These are phyloP conservation scores for Apiotrichum brassicae DNA, from an alignment of 1,284 basidiomycete species.

Conservation along the genomic window DNA sequence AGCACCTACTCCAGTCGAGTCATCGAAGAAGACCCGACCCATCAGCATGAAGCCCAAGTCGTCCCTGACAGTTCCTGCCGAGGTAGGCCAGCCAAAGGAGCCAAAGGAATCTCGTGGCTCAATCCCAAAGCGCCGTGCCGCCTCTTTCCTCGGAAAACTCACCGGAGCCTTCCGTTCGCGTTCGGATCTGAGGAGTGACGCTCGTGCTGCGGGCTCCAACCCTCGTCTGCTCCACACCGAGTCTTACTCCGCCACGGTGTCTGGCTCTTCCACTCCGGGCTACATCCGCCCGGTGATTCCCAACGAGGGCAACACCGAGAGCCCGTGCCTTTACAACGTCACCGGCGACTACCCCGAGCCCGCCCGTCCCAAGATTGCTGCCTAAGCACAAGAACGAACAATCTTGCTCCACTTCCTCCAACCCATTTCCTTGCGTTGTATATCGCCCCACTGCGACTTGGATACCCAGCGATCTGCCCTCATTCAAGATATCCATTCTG, in stretches of 20 bases:
- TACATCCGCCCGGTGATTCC: constrained; percentile 14
- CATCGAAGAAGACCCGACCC: not conserved
- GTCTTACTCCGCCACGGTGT: not conserved
- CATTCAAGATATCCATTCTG: too few species aligned
- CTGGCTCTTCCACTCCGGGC: not conserved
- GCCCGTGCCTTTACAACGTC: constrained; percentile 20
- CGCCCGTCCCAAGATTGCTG: too few species aligned
- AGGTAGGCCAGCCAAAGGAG: too few species aligned
- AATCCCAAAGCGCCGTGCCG: constrained; percentile 4
- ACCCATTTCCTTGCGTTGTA: too few species aligned
- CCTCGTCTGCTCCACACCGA: not conserved
- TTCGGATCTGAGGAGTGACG: constrained; percentile 6
- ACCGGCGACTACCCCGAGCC: constrained; percentile 4
- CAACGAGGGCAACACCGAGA: constrained; percentile 22
- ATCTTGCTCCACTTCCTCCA: too few species aligned
- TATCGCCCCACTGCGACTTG: too few species aligned
- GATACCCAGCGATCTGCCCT: too few species aligned
- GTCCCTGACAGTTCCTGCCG: too few species aligned
- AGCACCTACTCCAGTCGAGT: not conserved
- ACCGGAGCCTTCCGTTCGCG: constrained; percentile 11
- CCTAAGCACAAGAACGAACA: too few species aligned
- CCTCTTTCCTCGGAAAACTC: constrained; percentile 8
- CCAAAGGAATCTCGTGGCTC: not conserved
- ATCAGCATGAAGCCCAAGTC: not conserved
- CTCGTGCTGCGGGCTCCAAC: not conserved